Evolutionary conservation across 768 basidiomycete genomes (phyloP), one percentile per base, ranked within the genome.

Genomic region (Hygrocybe punicea): DNA sequence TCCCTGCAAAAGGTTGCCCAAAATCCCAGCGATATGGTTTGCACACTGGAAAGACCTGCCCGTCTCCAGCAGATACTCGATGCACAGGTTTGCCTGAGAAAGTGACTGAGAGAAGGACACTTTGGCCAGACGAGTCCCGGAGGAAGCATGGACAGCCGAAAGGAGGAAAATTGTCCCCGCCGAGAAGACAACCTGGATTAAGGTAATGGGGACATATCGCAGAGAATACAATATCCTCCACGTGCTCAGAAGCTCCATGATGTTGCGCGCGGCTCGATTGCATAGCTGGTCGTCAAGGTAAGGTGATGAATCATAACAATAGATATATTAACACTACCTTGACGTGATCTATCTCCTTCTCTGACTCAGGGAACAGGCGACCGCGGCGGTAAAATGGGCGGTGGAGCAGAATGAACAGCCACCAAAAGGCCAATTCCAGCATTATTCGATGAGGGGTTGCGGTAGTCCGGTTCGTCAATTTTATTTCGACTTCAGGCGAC

Each of bases 91-190:
- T 8, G 78, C 76, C 50, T 81, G 77, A 1, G 71, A 62, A 40
- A 78, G 64, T 4, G 79, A 73, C 4, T 75, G 71, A 6, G 73
- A 70, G 23, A 82, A 73, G 2, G 80, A 74, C 58, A 79, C 78
- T 53, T 75, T 69, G 0, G 79, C 81, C 2, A 79, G 69, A 3
- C 81, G 78, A 5, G 75, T 65, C 23, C 76, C 73, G 24, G 78
- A 75, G n/a, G 74, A 75, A 1, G 82, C 80, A 64, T 82, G 79
- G 56, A 82, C 77, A 16, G 81, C 81, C 17, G 74, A 73, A 39
- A 84, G 73, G 14, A 85, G 76, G 62, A 78, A 84, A 7, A 83
- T 75, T 4, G 82, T 85, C 14, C 83, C 84, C 1, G 84, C 82
- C 4, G 80, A 79, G 69, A 84, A 86, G 17, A 79, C 70, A 34